phyloP scores from a whole-genome alignment of 768 basidiomycete genomes.

The Panaeolus papilionaceus region DNA sequence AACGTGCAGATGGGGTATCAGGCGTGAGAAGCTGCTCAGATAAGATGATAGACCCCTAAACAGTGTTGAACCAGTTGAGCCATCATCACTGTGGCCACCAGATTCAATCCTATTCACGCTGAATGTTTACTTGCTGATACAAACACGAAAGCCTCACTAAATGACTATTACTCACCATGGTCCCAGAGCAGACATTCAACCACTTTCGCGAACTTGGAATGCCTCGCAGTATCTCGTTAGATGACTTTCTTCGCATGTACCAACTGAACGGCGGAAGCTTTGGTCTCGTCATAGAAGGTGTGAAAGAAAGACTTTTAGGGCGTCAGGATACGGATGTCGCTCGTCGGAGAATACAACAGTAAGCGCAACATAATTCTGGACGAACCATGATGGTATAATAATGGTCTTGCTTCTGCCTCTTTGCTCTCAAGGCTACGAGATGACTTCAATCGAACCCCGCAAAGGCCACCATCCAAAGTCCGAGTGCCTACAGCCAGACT shows the following conservation, averaged over 20 bases:
- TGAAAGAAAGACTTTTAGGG: background rate
- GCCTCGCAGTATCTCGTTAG: background rate
- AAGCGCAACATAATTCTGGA: background rate
- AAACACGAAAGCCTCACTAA: background rate
- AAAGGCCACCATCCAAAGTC: background rate
- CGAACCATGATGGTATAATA: background rate
- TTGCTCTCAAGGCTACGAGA: constrained; percentile 7
- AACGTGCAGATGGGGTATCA: background rate
- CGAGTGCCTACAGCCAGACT: background rate
- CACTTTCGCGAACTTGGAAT: constrained; percentile 10
- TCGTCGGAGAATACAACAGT: background rate
- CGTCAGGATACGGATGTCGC: background rate
- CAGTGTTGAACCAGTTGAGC: background rate
- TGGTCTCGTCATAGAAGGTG: background rate
- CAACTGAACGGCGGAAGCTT: background rate
- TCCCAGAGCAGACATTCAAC: background rate
- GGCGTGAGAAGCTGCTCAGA: constrained; percentile 1
- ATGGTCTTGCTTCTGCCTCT: background rate
- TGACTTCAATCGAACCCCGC: background rate
- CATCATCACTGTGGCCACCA: background rate
- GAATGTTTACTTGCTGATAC: too few relatives aligned
- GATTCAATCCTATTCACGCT: background rate
- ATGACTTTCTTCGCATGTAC: background rate
- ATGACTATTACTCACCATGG: background rate
- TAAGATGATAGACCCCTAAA: background rate